Evolutionary conservation across 768 basidiomycete genomes (phyloP).

Genomic region (Hygrophoropsis aurantiaca): DNA sequence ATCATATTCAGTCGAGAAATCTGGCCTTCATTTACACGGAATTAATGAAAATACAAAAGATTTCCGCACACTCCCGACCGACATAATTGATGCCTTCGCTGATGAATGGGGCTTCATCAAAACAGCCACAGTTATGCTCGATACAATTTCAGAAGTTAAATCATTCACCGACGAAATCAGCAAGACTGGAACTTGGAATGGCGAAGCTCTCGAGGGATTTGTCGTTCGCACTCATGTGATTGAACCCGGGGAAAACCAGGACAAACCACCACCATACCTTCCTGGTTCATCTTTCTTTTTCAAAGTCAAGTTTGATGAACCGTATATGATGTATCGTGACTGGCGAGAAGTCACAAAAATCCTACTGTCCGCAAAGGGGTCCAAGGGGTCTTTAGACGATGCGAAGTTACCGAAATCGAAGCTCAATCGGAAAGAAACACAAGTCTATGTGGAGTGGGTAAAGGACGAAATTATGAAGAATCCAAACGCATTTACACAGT

Average conservation of each 20-base stretch:
- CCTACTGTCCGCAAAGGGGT: conserved; percentile 48
- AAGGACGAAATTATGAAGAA: conserved; percentile 69
- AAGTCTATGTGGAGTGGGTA: conserved; percentile 81
- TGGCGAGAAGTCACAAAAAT: conserved; percentile 92
- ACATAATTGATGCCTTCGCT: conserved; percentile 76
- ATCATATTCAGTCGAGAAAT: conserved; percentile 73
- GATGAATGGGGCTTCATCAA: conserved; percentile 89
- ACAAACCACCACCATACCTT: conserved; percentile 60
- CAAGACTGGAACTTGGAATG: conserved; percentile 74
- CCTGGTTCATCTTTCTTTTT: conserved; percentile 92
- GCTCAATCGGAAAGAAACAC: conserved; percentile 76
- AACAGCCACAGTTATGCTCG: conserved; percentile 58
- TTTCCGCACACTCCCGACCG: conserved; percentile 72
- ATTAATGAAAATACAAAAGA: conserved; percentile 67
- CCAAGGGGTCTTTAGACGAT: conserved; percentile 25
- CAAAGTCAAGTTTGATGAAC: conserved; percentile 99
- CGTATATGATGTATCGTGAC: conserved; percentile 97
- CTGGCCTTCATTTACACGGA: conserved; percentile 92
- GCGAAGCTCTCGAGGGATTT: conserved; percentile 88
- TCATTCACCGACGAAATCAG: conserved; percentile 70
- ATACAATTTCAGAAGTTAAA: conserved; percentile 65
- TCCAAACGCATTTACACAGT: conserved; percentile 59
- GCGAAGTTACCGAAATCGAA: conserved; percentile 58
- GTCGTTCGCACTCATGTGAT: conserved; percentile 80
- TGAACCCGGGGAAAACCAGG: conserved; percentile 33